Percentiles rank a stretch among this genome's conserved stretches.
Conservation (phyloP, 1,139 yeast species). For the Hyphopichia pseudoburtonii region DNA sequence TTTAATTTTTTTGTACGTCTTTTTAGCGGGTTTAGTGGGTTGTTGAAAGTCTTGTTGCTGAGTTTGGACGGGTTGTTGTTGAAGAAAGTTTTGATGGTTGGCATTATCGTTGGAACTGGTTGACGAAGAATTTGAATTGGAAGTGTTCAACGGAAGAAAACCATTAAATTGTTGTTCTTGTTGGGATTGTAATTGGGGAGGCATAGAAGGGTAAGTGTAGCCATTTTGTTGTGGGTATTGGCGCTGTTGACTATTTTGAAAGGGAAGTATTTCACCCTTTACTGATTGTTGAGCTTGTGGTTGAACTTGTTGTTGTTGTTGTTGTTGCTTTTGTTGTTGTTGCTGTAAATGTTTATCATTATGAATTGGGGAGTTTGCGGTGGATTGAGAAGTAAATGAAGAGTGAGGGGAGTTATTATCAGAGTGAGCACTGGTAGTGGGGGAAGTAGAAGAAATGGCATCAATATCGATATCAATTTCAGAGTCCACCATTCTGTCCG, state of each 20-base stretch:
- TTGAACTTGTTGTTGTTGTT: conserved; percentile 8
- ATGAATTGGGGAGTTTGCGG: conserved; percentile 35
- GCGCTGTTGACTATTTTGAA: too few species aligned
- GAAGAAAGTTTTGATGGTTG: too few species aligned
- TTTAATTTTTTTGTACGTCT: conserved; percentile 49
- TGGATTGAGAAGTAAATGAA: conserved; percentile 38
- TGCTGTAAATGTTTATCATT: conserved; percentile 12
- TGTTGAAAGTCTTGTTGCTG: too few species aligned
- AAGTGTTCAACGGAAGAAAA: not conserved
- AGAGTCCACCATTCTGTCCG: conserved; percentile 17
- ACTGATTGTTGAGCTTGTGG: conserved; percentile 1
- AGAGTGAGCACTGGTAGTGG: conserved; percentile 25
- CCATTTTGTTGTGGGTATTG: conserved; percentile 8
- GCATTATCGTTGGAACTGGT: not conserved
- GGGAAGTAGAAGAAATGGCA: conserved; percentile 28
- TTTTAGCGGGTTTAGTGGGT: conserved; percentile 27
- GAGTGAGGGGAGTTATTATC: conserved; percentile 36
- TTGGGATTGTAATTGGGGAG: conserved; percentile 12
- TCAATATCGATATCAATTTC: conserved; percentile 30
- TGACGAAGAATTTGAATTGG: not conserved
- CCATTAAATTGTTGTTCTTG: conserved; percentile 7
- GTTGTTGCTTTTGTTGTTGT: conserved; percentile 8
- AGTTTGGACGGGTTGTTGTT: too few species aligned
- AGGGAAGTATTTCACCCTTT: too few species aligned
- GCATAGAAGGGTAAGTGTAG: conserved; percentile 12